Evolutionary conservation across 495 filamentous ascomycete genomes (phyloP), one percentile per base, ranked within the genome.

Genomic region (Tuber umbilicatum): DNA sequence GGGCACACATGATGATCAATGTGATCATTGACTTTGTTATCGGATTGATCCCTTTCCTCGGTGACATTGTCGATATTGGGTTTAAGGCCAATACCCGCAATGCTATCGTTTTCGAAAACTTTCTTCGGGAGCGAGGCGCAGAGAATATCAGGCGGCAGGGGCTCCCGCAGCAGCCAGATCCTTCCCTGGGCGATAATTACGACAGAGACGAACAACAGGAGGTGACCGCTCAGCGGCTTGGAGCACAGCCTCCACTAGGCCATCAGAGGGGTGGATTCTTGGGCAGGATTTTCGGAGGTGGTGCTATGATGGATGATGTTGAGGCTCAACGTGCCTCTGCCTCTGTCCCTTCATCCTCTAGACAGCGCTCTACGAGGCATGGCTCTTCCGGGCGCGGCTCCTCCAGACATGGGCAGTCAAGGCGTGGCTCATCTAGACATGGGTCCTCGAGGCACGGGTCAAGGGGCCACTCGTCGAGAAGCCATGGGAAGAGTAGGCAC

Each of bases 31-130:
- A 97, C 83, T 92, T 96, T 76, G 79, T 88, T 71, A 86, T 97
- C 64, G 95, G 95, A 21, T 85, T 99, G 12, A 85, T 97, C 31
- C 95, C 95, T 0, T 88, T 97, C 76, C 72, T 97, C 9, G 95
- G 95, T 31, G 95, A 97, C 79, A 38, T 98, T 38, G 87, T 87
- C 47, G 95, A 98, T 81, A 89, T 88, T 10, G 79, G 87, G 2
- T 89, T 86, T 80, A 88, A 88, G 47, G 87, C 89, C 82, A 97
- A 97, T 81, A 94, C 92, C 2, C 86, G 89, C 75, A 97, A 94
- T 79, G 91, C 91, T 5, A 85, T 90, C 68, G 80, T 91, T 14
- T 86, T 97, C n/a, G 91, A 97, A 79, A 86, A 88, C 41, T 86
- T 90, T 77, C 84, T 97, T 70, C 86, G 88, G 16, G 83, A 89